Base-by-base conservation (phyloP, 2,329 filamentous ascomycete genomes). In the Alternaria sp. region DNA sequence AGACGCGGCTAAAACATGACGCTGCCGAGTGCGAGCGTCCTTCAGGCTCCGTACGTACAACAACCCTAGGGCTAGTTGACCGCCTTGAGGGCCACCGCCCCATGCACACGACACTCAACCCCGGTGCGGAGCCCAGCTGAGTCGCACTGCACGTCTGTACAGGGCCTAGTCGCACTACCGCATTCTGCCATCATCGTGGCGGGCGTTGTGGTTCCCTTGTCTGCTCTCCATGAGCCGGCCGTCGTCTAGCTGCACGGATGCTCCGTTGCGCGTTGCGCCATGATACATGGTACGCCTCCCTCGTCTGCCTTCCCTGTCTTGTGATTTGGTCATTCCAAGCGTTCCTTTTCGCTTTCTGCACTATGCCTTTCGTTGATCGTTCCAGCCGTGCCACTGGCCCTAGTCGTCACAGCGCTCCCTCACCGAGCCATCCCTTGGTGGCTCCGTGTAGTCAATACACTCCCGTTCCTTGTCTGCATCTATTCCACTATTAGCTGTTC, bases 261-360 rank as follows among this genome's bases (percentile, higher is more conserved):
- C 72, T 74, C 71, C 72, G 73, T 79, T 78, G 77, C 77, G 77
- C 77, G 75, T 78, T 78, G 77, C 76, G 76, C 77, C 76, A 78
- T 78, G 76, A 74, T 78, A 78, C 77, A 75, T 74, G 64, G 67
- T 68, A 77, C 75, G 75, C 75, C 68, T 69, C 66, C 54, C 68
- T 69, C 64, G 59, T 68, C 57, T 62, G 52, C 57, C 64, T 62
- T 64, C 63, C 67, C 63, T 63, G 67, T 59, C 73, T 67, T 74
- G 67, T 75, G 72, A 78, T 78, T 78, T 69, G 73, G 55, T 69
- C 71, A 68, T 65, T 65, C 53, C 64, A 70, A 69, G 66, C 66
- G 62, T 75, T 75, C 71, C 70, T 78, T 74, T 74, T 76, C 72
- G 68, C 71, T 61, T 69, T 68, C 69, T 75, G 69, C 71, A 67